Evolutionary conservation across 371 early-diverging fungal species (phyloP).

Genomic region (Syncephalastrum monosporum): DNA sequence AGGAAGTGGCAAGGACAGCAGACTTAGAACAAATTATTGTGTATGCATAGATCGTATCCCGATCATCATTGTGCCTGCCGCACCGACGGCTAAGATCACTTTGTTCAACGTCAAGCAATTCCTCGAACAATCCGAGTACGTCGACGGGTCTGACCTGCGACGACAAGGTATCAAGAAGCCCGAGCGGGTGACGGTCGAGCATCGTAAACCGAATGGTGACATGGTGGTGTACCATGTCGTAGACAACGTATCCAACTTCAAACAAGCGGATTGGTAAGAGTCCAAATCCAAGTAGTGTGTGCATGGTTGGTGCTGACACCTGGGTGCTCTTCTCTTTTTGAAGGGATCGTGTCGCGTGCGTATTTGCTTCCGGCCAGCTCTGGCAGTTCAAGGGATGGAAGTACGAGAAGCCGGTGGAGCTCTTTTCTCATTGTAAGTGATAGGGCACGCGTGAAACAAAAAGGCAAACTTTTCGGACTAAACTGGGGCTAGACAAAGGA

Average conservation of each 20-base stretch:
- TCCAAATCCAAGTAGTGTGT: neutral
- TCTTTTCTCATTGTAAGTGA: slow-evolving; percentile 72
- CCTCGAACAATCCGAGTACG: slow-evolving; percentile 69
- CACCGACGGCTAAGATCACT: slow-evolving; percentile 77
- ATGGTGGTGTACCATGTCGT: slow-evolving; percentile 63
- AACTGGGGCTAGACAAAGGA: slow-evolving; percentile 58
- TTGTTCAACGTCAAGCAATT: slow-evolving; percentile 85
- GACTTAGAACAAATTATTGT: neutral
- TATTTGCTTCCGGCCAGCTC: slow-evolving; percentile 83
- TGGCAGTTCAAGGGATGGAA: slow-evolving; percentile 96
- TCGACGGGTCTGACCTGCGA: slow-evolving; percentile 63
- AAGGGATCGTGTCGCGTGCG: slow-evolving; percentile 86
- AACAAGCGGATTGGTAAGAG: slow-evolving; percentile 70
- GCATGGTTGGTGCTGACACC: neutral
- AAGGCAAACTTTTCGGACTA: neutral
- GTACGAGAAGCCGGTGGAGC: slow-evolving; percentile 77
- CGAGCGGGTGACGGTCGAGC: slow-evolving; percentile 56
- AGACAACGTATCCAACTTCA: slow-evolving; percentile 69
- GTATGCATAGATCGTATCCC: slow-evolving; percentile 54
- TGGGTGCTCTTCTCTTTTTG: neutral
- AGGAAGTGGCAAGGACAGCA: neutral
- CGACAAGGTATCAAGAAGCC: slow-evolving; percentile 69
- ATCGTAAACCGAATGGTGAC: slow-evolving; percentile 47
- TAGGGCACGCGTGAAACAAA: neutral
- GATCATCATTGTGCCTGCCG: slow-evolving; percentile 89